A percentile compares a stretch with the other conserved stretches of the same genome.
phyloP scores from a whole-genome alignment of 257 asterid genomes.

The Solanum ossicruentum region DNA sequence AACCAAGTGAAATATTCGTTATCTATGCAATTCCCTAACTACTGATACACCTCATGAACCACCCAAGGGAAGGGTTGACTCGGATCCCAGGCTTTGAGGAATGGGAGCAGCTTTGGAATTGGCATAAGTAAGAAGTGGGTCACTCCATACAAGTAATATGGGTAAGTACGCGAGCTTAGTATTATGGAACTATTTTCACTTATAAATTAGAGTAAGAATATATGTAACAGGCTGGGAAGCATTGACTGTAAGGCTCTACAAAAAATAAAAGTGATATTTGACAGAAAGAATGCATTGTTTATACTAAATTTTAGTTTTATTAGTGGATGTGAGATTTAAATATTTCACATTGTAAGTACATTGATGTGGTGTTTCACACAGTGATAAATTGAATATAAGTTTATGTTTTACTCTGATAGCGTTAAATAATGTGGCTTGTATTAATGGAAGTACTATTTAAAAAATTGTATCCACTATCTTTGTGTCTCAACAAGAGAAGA shows the following conservation, averaged over 20 bases:
- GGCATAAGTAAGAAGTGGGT: not conserved
- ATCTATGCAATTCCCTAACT: not conserved
- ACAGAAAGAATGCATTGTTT: not conserved
- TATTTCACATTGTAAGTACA: not conserved
- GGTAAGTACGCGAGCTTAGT: not conserved
- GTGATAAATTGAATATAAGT: not conserved
- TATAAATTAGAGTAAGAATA: not conserved
- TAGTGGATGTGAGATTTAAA: not conserved
- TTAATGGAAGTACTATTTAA: not conserved
- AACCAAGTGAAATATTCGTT: not conserved
- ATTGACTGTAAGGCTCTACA: not conserved
- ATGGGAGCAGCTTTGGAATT: not conserved
- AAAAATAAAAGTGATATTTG: not conserved
- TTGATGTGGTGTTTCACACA: not conserved
- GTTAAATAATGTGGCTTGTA: not conserved
- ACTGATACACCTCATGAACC: not conserved
- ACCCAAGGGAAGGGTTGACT: not conserved
- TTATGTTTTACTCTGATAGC: not conserved
- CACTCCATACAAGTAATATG: not conserved
- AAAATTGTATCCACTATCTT: not conserved
- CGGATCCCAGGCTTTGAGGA: not conserved
- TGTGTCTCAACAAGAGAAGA: not conserved
- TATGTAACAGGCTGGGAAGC: not conserved
- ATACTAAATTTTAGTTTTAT: not conserved
- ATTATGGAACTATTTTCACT: not conserved